phyloP scores from a whole-genome alignment of 257 asterid genomes.

The Coffea eugenioides region DNA sequence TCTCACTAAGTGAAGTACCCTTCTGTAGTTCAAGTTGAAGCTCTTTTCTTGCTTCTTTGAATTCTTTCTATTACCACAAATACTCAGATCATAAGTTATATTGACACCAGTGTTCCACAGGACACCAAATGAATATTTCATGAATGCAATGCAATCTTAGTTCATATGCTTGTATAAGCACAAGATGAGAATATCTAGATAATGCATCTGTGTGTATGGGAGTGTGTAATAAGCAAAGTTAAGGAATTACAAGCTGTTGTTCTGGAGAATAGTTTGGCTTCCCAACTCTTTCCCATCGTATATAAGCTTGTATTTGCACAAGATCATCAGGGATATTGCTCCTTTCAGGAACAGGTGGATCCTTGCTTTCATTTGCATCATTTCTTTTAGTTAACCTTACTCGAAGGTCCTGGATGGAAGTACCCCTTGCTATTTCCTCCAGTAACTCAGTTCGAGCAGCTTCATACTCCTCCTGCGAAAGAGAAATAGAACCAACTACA shows the following conservation, averaged over 20 bases:
- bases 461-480: slow-evolving; percentile 77
- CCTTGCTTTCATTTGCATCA: slow-evolving; percentile 41
- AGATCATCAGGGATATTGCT: slow-evolving; percentile 67
- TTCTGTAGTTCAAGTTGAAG: slow-evolving; percentile 71
- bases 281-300: slow-evolving; percentile 92
- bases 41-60: slow-evolving; percentile 87
- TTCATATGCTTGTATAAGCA: slow-evolving; percentile 3
- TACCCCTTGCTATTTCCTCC: slow-evolving; percentile 79
- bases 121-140: background rate
- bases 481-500: background rate
- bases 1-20: slow-evolving; percentile 63
- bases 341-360: slow-evolving; percentile 43
- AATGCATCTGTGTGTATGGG: background rate
- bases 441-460: slow-evolving; percentile 87
- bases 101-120: slow-evolving; percentile 13
- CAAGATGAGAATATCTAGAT: background rate
- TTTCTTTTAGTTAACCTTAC: slow-evolving; percentile 55
- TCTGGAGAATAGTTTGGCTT: slow-evolving; percentile 77
- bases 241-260: slow-evolving; percentile 64
- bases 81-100: background rate
- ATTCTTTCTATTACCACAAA: slow-evolving; percentile 61
- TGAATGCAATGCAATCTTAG: background rate
- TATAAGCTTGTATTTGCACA: slow-evolving; percentile 71
- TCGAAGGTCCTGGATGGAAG: slow-evolving; percentile 66
- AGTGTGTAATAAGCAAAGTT: slow-evolving; percentile 19